Conservation (phyloP, 1,284 basidiomycete species). For the Trichosporon sp. region DNA sequence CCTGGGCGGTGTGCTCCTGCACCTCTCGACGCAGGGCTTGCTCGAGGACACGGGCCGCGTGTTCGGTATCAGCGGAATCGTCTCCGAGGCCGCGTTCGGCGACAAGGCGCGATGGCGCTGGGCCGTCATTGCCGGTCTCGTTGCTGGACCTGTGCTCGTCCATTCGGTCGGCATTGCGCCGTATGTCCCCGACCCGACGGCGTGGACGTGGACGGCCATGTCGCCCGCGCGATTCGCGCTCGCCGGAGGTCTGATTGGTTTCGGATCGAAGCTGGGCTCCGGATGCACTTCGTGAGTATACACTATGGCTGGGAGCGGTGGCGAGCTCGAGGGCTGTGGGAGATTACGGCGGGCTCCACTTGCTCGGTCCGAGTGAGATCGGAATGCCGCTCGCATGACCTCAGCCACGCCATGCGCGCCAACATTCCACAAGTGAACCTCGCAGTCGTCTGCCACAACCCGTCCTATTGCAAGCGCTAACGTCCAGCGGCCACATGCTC, state of each 20-base stretch:
- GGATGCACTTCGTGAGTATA: conserved; percentile 40
- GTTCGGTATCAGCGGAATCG: conserved; percentile 67
- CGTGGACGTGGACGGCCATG: conserved; percentile 51
- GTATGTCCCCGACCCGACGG: conserved; percentile 61
- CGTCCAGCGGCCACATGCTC: conserved; percentile 65
- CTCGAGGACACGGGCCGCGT: conserved; percentile 64
- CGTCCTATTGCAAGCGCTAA: conserved; percentile 16
- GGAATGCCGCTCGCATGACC: neutral
- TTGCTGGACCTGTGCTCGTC: conserved; percentile 42
- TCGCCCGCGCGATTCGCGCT: conserved; percentile 53
- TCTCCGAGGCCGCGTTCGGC: conserved; percentile 64
- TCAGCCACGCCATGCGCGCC: neutral
- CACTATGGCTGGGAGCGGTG: neutral
- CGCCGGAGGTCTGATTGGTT: conserved; percentile 66
- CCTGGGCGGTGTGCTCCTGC: conserved; percentile 65
- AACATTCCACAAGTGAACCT: neutral
- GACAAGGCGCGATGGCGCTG: conserved; percentile 55
- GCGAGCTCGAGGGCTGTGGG: too few relatives aligned
- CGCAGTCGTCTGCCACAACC: neutral
- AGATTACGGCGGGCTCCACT: neutral
- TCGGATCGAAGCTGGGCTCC: conserved; percentile 64
- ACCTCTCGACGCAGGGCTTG: conserved; percentile 63
- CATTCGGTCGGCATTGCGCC: conserved; percentile 37
- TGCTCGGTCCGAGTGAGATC: neutral
- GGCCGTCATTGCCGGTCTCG: conserved; percentile 45